These are phyloP conservation scores for Didymella sp. DNA, from an alignment of 2,329 filamentous ascomycete species.

Conservation along the genomic window DNA sequence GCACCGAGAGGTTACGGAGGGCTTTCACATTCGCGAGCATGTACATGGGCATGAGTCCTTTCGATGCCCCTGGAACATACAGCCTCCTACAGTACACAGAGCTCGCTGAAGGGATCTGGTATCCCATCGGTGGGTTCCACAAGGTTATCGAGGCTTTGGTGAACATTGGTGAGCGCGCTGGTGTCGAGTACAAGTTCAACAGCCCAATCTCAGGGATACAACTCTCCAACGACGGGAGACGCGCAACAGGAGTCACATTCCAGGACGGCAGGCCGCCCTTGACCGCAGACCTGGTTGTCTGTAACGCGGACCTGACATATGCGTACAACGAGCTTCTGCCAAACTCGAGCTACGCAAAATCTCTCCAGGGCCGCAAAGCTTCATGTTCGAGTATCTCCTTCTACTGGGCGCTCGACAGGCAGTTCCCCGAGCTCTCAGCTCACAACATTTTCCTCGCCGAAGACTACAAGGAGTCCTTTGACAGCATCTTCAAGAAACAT, in stretches of 20 bases:
- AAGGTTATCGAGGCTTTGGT: conserved; percentile 67
- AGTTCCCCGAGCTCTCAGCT: conserved; percentile 67
- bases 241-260: conserved; percentile 66
- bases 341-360: conserved; percentile 52
- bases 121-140: conserved; percentile 74
- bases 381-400: conserved; percentile 79
- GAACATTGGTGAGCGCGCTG: conserved; percentile 66
- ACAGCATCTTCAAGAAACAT: conserved; percentile 75
- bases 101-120: conserved; percentile 78
- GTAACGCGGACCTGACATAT: conserved; percentile 78
- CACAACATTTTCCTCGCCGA: conserved; percentile 83
- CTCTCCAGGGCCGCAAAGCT: conserved; percentile 59
- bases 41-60: conserved; percentile 84
- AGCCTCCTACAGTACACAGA: conserved; percentile 77
- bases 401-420: conserved; percentile 72
- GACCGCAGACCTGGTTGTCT: conserved; percentile 69
- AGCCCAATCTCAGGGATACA: conserved; percentile 65
- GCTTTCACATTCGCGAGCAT: conserved; percentile 81
- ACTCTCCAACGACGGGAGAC: conserved; percentile 59
- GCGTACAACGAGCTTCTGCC: conserved; percentile 75
- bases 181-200: conserved; percentile 68
- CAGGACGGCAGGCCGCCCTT: conserved; percentile 62
- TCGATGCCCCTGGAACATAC: conserved; percentile 77
- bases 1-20: conserved; percentile 70
- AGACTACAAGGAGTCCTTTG: conserved; percentile 75